A percentile compares a stretch with the other conserved stretches of the same genome.
Conservation (phyloP, 2,329 filamentous ascomycete genomes). For the Grosmannia clavigera region DNA sequence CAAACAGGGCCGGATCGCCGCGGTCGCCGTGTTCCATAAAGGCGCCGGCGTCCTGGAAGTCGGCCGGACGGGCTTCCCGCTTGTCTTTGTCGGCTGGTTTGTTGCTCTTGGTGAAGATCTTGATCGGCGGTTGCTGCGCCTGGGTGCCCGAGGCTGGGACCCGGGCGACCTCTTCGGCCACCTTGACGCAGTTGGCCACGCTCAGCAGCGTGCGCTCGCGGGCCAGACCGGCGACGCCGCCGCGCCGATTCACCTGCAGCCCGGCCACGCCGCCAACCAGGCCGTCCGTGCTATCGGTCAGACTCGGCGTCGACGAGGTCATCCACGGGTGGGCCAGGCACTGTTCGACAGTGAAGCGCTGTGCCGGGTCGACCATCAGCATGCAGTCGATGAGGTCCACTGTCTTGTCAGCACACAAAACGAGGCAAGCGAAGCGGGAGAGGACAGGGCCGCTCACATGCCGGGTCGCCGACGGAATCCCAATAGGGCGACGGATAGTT, state of each 20-base stretch:
- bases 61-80: constrained; percentile 55
- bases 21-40: constrained; percentile 79
- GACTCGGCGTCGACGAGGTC: constrained; percentile 44
- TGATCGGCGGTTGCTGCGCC: constrained; percentile 34
- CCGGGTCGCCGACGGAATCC: constrained; percentile 77
- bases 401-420: constrained; percentile 14
- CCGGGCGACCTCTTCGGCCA: constrained; percentile 34
- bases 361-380: constrained; percentile 76
- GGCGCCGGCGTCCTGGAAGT: constrained; percentile 55
- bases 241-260: constrained; percentile 73
- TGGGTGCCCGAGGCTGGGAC: constrained; percentile 28
- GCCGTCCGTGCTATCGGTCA: constrained; percentile 82
- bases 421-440: not conserved
- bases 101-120: constrained; percentile 64
- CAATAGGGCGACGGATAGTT: constrained; percentile 96
- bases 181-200: constrained; percentile 61
- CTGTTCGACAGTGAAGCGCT: constrained; percentile 77
- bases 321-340: constrained; percentile 90
- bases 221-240: constrained; percentile 62
- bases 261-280: constrained; percentile 74
- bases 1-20: constrained; percentile 69
- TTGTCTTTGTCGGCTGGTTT: constrained; percentile 17
- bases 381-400: constrained; percentile 90
- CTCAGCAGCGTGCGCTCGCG: constrained; percentile 80
- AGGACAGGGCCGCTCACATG: constrained; percentile 29